Evolutionary conservation across 345 rosid genomes (phyloP), one percentile per base, ranked within the genome.

Genomic region (Trapa incisa): DNA sequence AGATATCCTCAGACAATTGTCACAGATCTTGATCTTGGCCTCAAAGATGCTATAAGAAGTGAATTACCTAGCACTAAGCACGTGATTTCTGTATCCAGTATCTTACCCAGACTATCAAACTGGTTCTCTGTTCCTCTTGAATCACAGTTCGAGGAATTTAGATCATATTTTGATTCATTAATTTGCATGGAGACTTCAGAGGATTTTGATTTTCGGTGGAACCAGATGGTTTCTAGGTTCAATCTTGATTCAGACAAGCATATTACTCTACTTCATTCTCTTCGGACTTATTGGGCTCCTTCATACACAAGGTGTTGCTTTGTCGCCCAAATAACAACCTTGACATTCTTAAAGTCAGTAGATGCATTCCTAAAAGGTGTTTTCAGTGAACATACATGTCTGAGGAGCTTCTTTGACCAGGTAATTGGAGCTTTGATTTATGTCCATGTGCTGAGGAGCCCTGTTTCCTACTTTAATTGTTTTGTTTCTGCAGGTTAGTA

Each of bases 151-250:
- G 83, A 79, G 69, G 96, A 88, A 37, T 88, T 93, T 74, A 88
- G 80, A 76, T 79, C 83, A 33, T 86, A 83, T 71, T 90, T 93
- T 74, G 88, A 90, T 62, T 68, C 86, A 43, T 70, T 89, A 73
- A 82, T 78, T 65, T 88, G 79, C 50, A 73, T 77, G 29, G 96
- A 81, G 78, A 77, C 66, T 53, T 67, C 75, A 43, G 94, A 88
- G 69, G 97, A 82, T 66, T 93, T 93, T 77, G 92, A 90, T 67
- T 87, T 86, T 65, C 90, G 84, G 64, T 90, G 97, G 98, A 76
- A 82, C 77, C 79, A 75, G 17, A 77, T 88, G 71, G 76, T 87
- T 74, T 69, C 92, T 73, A 88, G 84, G 64, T 90, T 85, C 76
- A 89, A 86, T 70, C 94, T 93, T 74, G 80, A 73, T 66, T 79